Percentiles rank a stretch among this genome's conserved stretches.
Evolutionary conservation across 1,139 yeast genomes (phyloP).

Genomic region (Magnusiomyces clavatus): DNA sequence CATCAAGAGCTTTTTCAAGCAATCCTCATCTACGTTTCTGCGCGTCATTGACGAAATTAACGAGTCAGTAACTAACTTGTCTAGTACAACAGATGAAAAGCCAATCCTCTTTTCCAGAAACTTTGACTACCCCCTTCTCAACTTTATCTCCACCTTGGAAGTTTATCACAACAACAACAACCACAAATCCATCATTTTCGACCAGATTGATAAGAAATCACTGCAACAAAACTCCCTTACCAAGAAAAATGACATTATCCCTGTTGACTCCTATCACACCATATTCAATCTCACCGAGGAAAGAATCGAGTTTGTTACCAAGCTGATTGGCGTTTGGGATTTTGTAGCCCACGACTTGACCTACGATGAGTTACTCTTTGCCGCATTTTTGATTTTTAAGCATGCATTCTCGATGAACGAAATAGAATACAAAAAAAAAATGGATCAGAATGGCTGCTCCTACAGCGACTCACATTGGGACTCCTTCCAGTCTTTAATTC

Average conservation of each 20-base stretch:
- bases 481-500: slow-evolving; percentile 19
- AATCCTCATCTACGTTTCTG: too few relatives aligned
- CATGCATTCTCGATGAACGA: slow-evolving; percentile 39
- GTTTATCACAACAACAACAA: neutral
- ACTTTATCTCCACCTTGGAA: slow-evolving; percentile 1
- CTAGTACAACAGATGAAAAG: too few relatives aligned
- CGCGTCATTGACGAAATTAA: too few relatives aligned
- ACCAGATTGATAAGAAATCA: too few relatives aligned
- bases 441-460: slow-evolving; percentile 5
- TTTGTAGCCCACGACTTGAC: slow-evolving; percentile 63
- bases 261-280: neutral
- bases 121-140: slow-evolving; percentile 2
- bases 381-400: slow-evolving; percentile 50
- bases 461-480: slow-evolving; percentile 14
- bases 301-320: slow-evolving; percentile 1
- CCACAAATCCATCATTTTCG: too few relatives aligned
- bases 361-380: slow-evolving; percentile 60
- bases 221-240: too few relatives aligned
- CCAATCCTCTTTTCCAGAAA: slow-evolving; percentile 1
- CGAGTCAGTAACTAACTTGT: too few relatives aligned
- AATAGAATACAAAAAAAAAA: neutral
- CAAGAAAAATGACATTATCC: too few relatives aligned
- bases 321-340: slow-evolving; percentile 27
- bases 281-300: slow-evolving; percentile 8
- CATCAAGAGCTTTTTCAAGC: too few relatives aligned